Evolutionary conservation across 2,329 filamentous ascomycete species (phyloP).

Genomic region (Talaromyces islandicus): DNA sequence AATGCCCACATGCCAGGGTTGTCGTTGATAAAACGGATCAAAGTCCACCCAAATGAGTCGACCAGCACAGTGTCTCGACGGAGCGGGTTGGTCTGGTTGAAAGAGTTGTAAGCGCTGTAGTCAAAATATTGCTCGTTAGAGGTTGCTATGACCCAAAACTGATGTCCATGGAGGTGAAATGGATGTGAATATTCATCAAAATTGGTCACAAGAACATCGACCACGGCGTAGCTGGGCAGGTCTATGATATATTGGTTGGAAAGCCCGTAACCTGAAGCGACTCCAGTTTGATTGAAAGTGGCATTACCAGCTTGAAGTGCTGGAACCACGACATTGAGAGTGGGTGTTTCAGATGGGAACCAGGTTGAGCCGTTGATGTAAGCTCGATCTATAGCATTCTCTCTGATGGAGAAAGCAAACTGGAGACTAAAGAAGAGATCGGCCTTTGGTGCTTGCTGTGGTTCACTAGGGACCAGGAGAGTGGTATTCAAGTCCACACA

Average conservation of each 20-base stretch:
- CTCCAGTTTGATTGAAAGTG: slow-evolving; percentile 11
- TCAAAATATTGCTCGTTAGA: slow-evolving; percentile 7
- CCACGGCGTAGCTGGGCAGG: slow-evolving; percentile 5
- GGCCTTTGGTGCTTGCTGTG: slow-evolving; percentile 4
- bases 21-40: slow-evolving; percentile 18
- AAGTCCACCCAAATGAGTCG: slow-evolving; percentile 15
- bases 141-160: slow-evolving; percentile 36
- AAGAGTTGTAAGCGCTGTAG: slow-evolving; percentile 4
- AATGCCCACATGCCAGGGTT: slow-evolving; percentile 22
- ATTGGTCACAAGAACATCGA: slow-evolving; percentile 14
- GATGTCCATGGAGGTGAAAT: slow-evolving; percentile 43
- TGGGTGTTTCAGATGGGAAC: slow-evolving; percentile 1
- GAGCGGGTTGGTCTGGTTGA: slow-evolving; percentile 9
- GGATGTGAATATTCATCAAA: slow-evolving; percentile 25
- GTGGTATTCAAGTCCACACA: slow-evolving; percentile 9
- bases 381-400: slow-evolving; percentile 7
- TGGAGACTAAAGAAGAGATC: slow-evolving; percentile 5
- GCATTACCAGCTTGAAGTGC: slow-evolving; percentile 3
- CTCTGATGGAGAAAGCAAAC: slow-evolving; percentile 5
- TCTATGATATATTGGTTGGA: slow-evolving; percentile 7
- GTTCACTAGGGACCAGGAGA: neutral
- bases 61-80: slow-evolving; percentile 17
- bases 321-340: slow-evolving; percentile 7
- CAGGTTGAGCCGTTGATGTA: slow-evolving; percentile 8
- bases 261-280: slow-evolving; percentile 3